Percentiles rank a stretch among this genome's conserved stretches.
phyloP scores from a whole-genome alignment of 257 asterid species.

The Nicotiana tabacum region DNA sequence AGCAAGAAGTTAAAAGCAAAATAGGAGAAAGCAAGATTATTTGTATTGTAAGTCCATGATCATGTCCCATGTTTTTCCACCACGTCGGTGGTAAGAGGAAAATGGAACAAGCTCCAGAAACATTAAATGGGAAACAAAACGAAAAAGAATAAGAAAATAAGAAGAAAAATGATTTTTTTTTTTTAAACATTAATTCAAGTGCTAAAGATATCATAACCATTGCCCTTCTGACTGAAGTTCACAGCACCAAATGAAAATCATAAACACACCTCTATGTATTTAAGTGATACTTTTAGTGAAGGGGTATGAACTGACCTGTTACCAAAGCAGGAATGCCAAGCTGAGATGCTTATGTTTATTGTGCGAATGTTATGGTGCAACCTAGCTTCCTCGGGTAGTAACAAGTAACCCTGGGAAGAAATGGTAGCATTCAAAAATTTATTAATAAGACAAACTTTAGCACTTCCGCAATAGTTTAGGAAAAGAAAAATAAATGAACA shows the following conservation, averaged over 20 bases:
- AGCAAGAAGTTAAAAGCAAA: conserved; percentile 2
- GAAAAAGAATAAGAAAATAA: not conserved
- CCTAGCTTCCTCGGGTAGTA: conserved; percentile 89
- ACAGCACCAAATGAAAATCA: not conserved
- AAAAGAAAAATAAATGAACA: conserved; percentile 8
- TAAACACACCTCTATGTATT: not conserved
- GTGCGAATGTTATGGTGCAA: conserved; percentile 68
- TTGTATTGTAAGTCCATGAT: not conserved
- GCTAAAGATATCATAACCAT: not conserved
- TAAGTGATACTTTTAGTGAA: conserved; percentile 2
- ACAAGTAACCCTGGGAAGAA: conserved; percentile 71
- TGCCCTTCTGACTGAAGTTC: not conserved
- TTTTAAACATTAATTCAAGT: not conserved
- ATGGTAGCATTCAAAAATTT: conserved; percentile 1
- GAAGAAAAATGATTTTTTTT: not conserved
- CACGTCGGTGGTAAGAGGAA: not conserved
- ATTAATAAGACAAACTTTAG: conserved; percentile 17
- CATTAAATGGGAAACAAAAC: not conserved
- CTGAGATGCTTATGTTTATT: conserved; percentile 77
- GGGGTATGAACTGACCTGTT: conserved; percentile 51
- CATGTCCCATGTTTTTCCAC: not conserved
- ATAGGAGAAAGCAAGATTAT: not conserved
- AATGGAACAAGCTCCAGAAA: not conserved
- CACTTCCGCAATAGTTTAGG: conserved; percentile 1
- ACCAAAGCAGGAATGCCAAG: conserved; percentile 87